Percentiles rank a stretch among this genome's conserved stretches.
These are phyloP conservation scores for Debaryomyces psychrophilus DNA, from an alignment of 1,139 yeast species.

Conservation along the genomic window DNA sequence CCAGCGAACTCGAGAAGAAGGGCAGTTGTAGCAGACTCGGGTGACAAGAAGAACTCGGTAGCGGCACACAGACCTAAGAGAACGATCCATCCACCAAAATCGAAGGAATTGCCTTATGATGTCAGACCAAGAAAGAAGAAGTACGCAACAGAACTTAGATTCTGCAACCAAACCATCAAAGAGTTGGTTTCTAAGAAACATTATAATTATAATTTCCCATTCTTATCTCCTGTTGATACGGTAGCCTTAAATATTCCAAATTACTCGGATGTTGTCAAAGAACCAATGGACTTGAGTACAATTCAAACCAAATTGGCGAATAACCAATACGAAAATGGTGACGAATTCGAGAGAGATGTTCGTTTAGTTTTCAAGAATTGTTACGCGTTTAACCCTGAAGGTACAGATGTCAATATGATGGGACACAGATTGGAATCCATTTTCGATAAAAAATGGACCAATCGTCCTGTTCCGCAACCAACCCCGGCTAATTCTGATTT, in stretches of 20 bases:
- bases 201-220: conserved; percentile 84
- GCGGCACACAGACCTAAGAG: conserved; percentile 81
- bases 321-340: conserved; percentile 87
- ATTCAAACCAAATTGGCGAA: conserved; percentile 77
- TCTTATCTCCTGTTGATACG: conserved; percentile 92
- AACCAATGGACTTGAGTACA: conserved; percentile 95
- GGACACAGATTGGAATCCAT: conserved; percentile 87
- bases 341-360: conserved; percentile 82
- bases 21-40: conserved; percentile 56
- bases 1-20: conserved; percentile 49
- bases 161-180: conserved; percentile 78
- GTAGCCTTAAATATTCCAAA: conserved; percentile 92
- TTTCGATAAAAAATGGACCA: conserved; percentile 87
- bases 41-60: conserved; percentile 50
- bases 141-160: conserved; percentile 85
- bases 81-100: conserved; percentile 94
- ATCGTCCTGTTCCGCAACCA: conserved; percentile 78
- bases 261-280: conserved; percentile 78
- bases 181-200: conserved; percentile 85
- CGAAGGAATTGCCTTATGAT: conserved; percentile 91
- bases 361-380: conserved; percentile 85
- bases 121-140: conserved; percentile 90
- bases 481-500: conserved; percentile 43
- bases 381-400: conserved; percentile 91
- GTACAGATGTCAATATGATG: conserved; percentile 93